Evolutionary conservation across 2,329 filamentous ascomycete genomes (phyloP), one percentile per base, ranked within the genome.

Genomic region (Trichoderma asperellum): DNA sequence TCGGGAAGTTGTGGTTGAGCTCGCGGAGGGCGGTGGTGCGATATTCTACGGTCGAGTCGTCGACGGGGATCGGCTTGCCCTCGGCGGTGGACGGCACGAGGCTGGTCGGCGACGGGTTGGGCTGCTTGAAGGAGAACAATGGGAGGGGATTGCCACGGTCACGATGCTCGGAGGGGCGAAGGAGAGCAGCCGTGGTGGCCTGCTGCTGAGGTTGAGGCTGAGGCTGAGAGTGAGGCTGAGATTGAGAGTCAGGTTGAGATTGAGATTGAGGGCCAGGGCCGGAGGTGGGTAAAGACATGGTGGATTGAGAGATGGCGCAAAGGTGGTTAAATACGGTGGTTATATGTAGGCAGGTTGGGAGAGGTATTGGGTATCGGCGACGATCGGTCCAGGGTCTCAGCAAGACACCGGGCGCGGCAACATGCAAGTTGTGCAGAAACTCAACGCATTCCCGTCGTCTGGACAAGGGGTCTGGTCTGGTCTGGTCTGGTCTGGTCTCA

Each of bases 21-120:
- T 88, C 85, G 67, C 87, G 85, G 63, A 90, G 80, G 58, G 87
- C 86, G 21, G 85, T 86, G n/a, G 87, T 89, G 71, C 86, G 84
- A 74, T 87, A 81, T 58, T 86, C 83, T 63, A 85, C 83, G 4
- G 85, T 87, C 71, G 81, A 83, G 77, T 86, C 83, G 77, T 88
- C 85, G 64, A 89, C 80, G 8, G 85, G 85, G 57, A 87, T 86
- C 63, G 86, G 84, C 70, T 79, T 84, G 24, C 86, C 86, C 73
- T 87, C 83, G 58, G 86, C 86, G n/a, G 83, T 86, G 32, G 84
- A 87, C 32, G 84, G 79, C 43, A 85, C 82, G 2, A 88, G 79
- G 37, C 84, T 87, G 3, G 85, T 85, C 18, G 85, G 86, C 14
- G 86, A 85, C 2, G 81, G 79, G 69, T 85, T 84, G 63, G 83